phyloP scores from a whole-genome alignment of 2,329 filamentous ascomycete species.

The Plenodomus tracheiphilus region DNA sequence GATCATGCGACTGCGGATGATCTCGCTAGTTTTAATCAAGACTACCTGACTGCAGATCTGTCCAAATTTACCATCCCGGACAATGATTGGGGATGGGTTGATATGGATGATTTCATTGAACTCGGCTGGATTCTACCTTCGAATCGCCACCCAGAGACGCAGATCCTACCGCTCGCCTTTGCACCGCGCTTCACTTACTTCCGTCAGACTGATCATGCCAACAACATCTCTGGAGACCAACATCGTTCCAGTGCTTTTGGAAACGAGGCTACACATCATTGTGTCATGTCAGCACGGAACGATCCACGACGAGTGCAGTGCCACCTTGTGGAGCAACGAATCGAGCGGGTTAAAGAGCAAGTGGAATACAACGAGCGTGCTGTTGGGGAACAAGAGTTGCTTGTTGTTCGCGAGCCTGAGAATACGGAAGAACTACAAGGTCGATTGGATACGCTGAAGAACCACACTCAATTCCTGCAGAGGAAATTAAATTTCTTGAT shows the following conservation, averaged over 20 bases:
- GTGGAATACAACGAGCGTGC: constrained; percentile 73
- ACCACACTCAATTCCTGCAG: constrained; percentile 60
- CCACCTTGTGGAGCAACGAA: constrained; percentile 78
- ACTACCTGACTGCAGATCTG: constrained; percentile 60
- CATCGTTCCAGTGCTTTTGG: constrained; percentile 88
- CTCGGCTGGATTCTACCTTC: constrained; percentile 93
- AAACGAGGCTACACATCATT: constrained; percentile 89
- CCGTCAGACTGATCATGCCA: constrained; percentile 89
- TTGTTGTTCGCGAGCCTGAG: constrained; percentile 58
- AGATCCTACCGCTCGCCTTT: constrained; percentile 88
- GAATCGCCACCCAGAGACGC: constrained; percentile 87
- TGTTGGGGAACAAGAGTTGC: constrained; percentile 75
- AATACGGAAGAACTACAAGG: constrained; percentile 56
- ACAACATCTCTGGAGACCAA: constrained; percentile 76
- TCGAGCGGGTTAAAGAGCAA: constrained; percentile 78
- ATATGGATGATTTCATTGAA: constrained; percentile 99
- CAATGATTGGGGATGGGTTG: constrained; percentile 93
- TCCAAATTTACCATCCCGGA: constrained; percentile 95
- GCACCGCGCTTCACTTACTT: constrained; percentile 97
- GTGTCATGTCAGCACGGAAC: constrained; percentile 76
- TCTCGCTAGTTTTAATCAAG: constrained; percentile 57
- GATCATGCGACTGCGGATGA: constrained; percentile 67
- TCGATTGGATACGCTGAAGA: constrained; percentile 59
- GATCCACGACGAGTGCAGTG: constrained; percentile 88
- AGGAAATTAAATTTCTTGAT: constrained; percentile 63